These are phyloP conservation scores for Diutina catenulata DNA, from an alignment of 1,139 yeast genomes.

Conservation along the genomic window DNA sequence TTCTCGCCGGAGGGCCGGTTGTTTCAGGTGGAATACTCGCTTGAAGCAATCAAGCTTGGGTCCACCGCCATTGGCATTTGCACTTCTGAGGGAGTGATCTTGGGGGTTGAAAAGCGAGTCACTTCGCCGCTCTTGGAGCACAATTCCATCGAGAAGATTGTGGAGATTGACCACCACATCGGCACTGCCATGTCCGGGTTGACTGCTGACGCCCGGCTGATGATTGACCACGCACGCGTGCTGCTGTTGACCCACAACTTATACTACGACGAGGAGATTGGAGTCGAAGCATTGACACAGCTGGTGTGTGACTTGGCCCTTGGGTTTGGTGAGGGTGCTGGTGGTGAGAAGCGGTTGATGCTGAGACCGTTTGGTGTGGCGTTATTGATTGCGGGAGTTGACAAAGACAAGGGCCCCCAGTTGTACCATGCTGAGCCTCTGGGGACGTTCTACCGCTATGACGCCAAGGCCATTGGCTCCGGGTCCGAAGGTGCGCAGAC, in stretches of 20 bases:
- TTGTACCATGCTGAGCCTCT: slow-evolving; percentile 98
- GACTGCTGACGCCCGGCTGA: slow-evolving; percentile 96
- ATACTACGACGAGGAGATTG: slow-evolving; percentile 85
- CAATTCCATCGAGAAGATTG: slow-evolving; percentile 89
- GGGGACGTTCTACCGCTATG: slow-evolving; percentile 94
- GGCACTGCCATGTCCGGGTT: slow-evolving; percentile 99
- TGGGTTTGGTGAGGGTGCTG: slow-evolving; percentile 97
- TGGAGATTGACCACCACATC: slow-evolving; percentile 86
- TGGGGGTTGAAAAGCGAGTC: slow-evolving; percentile 95
- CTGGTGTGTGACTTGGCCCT: slow-evolving; percentile 94
- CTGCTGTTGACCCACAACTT: slow-evolving; percentile 81
- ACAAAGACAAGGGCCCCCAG: slow-evolving; percentile 88
- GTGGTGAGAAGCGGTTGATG: slow-evolving; percentile 95
- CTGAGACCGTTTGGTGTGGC: slow-evolving; percentile 99
- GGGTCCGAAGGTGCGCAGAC: slow-evolving; percentile 99
- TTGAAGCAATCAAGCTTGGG: slow-evolving; percentile 94
- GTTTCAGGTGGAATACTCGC: slow-evolving; percentile 95
- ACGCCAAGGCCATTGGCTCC: slow-evolving; percentile 97
- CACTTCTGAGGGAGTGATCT: slow-evolving; percentile 92
- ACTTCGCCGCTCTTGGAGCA: slow-evolving; percentile 87
- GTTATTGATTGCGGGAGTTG: slow-evolving; percentile 86
- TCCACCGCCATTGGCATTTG: slow-evolving; percentile 97
- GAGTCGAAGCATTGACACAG: slow-evolving; percentile 90
- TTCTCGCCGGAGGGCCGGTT: slow-evolving; percentile 98
- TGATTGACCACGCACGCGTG: slow-evolving; percentile 97